A percentile compares a stretch with the other conserved stretches of the same genome.
phyloP scores from a whole-genome alignment of 2,329 filamentous ascomycete species.

The Alternaria postmessia region DNA sequence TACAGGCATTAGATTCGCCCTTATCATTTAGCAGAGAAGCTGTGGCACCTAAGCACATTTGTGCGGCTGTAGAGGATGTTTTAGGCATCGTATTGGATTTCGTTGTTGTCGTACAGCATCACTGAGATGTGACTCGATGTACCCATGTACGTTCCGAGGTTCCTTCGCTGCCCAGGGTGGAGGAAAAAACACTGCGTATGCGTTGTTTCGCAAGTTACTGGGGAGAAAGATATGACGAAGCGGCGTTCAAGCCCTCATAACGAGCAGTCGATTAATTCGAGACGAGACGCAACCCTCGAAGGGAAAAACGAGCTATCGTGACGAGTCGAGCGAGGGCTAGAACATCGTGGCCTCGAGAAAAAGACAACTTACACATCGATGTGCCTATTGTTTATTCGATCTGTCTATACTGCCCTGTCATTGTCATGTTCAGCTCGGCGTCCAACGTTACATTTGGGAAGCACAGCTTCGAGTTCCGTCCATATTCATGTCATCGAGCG shows the following conservation, averaged over 20 bases:
- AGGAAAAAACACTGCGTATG: constrained; percentile 18
- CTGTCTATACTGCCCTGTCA: constrained; percentile 11
- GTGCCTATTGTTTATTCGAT: constrained; percentile 9
- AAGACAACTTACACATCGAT: not conserved
- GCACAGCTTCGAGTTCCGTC: constrained; percentile 11
- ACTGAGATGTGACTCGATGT: constrained; percentile 44
- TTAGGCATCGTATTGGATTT: constrained; percentile 30
- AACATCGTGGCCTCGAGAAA: not conserved
- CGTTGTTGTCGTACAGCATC: constrained; percentile 39
- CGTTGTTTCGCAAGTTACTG: constrained; percentile 18
- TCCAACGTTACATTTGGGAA: constrained; percentile 38
- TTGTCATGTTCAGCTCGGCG: constrained; percentile 16
- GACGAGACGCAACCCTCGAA: constrained; percentile 7
- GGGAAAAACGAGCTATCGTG: constrained; percentile 20
- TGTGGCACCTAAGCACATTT: constrained; percentile 41
- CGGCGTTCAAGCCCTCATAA: constrained; percentile 8
- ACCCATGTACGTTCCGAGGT: constrained; percentile 22
- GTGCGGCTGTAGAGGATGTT: constrained; percentile 29
- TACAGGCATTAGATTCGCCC: constrained; percentile 34
- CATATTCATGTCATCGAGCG: constrained; percentile 21
- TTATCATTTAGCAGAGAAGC: constrained; percentile 41
- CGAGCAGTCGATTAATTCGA: constrained; percentile 6
- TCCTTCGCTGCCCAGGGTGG: constrained; percentile 25
- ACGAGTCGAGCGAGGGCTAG: not conserved
- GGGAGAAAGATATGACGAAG: constrained; percentile 6